Evolutionary conservation across 352 stramenopile species (phyloP), one percentile per base, ranked within the genome.

Genomic region (Pythium scleroteichum): DNA sequence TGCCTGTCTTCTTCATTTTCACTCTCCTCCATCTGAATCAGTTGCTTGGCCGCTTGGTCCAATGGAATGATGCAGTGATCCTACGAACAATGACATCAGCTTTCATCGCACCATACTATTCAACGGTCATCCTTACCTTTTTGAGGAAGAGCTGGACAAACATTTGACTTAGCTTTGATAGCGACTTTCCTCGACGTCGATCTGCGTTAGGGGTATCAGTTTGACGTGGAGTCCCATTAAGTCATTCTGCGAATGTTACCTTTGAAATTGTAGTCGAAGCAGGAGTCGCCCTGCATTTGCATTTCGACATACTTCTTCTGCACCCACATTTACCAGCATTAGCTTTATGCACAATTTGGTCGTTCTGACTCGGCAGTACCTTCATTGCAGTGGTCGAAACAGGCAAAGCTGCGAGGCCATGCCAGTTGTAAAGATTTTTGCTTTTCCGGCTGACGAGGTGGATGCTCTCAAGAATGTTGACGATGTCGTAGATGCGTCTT

Each of bases 391-490:
- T 67, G 17, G 92, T 88, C 0, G 81, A 88, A 1, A 75, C 71
- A 0, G 82, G 83, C 12, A 96, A 73, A 4, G 76, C 83, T 22
- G 67, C 56, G 8, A 94, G 61, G 10, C 87, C 87, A 50, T 96
- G 85, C 87, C 88, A 97, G 47, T 92, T 90, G 79, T 99, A 99
- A 2, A 96, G 85, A 64, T 99, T 99, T 73, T 99, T 99, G 58
- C 91, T 94, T 61, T 98, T 95, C n/a, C 96, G 91, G 26, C 81
- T 95, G 5, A 98, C 94, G 24, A 99, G 87, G 29, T 94, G 79
- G 39, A 99, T 90, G 49, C 88, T 96, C 68, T 99, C 96, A 26
- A 99, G 78, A 70, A 99, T 99, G 69, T 99, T 99, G 47, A 99
- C 94, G 41, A 99, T 97, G 72, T 99, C 96, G 68, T 99, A 99